phyloP scores from a whole-genome alignment of 495 filamentous ascomycete genomes.

The Aspergillus avenaceus region DNA sequence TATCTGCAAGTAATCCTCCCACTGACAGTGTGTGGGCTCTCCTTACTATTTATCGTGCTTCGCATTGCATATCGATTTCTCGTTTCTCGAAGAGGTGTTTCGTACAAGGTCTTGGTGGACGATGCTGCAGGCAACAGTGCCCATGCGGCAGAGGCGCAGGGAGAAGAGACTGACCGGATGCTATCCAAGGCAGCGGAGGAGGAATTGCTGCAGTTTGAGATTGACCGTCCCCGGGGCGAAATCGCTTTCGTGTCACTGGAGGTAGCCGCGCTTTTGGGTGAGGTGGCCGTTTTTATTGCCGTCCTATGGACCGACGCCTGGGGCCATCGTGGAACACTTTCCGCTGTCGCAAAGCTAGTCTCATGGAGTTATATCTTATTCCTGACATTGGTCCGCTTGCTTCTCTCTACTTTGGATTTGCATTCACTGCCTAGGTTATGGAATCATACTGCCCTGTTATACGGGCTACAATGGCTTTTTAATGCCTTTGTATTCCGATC shows the following conservation, averaged over 20 bases:
- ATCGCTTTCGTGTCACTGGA: conserved; percentile 66
- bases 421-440: conserved; percentile 67
- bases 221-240: conserved; percentile 74
- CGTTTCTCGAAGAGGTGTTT: conserved; percentile 30
- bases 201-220: conserved; percentile 64
- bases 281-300: conserved; percentile 62
- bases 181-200: conserved; percentile 61
- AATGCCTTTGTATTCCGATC: conserved; percentile 76
- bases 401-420: conserved; percentile 64
- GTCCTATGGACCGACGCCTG: conserved; percentile 53
- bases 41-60: conserved; percentile 59
- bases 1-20: conserved; percentile 83
- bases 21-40: conserved; percentile 63
- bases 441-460: conserved; percentile 91
- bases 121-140: conserved; percentile 44
- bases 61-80: conserved; percentile 50
- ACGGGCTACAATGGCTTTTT: conserved; percentile 78
- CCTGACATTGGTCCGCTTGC: conserved; percentile 67
- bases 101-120: conserved; percentile 32
- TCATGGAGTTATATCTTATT: conserved; percentile 81
- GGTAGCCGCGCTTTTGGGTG: conserved; percentile 64
- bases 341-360: conserved; percentile 59
- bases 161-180: conserved; percentile 63
- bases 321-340: conserved; percentile 53
- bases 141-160: conserved; percentile 52